phyloP scores from a whole-genome alignment of 2,329 filamentous ascomycete genomes.

The Penicillium sp. region DNA sequence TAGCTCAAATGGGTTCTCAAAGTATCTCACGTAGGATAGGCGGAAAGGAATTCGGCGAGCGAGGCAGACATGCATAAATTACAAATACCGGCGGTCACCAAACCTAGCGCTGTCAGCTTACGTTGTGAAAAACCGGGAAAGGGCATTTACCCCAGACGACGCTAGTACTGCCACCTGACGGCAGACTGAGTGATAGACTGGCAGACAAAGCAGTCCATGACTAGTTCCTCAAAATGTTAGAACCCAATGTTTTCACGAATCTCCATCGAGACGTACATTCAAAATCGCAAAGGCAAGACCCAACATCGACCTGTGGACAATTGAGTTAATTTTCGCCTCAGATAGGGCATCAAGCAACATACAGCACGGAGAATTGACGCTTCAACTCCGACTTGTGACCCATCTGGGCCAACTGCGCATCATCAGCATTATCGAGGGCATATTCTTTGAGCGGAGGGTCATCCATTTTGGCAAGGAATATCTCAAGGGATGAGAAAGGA shows the following conservation, averaged over 20 bases:
- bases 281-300: slow-evolving; percentile 63
- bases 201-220: slow-evolving; percentile 63
- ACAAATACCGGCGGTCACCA: slow-evolving; percentile 63
- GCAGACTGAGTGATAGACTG: slow-evolving; percentile 61
- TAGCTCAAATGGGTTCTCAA: neutral
- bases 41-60: slow-evolving; percentile 69
- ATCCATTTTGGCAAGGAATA: neutral
- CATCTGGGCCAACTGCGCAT: slow-evolving; percentile 53
- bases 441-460: slow-evolving; percentile 10
- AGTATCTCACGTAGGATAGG: slow-evolving; percentile 53
- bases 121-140: neutral
- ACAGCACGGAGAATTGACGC: slow-evolving; percentile 57
- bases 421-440: slow-evolving; percentile 38
- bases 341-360: slow-evolving; percentile 9
- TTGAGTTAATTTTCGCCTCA: slow-evolving; percentile 7
- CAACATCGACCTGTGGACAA: slow-evolving; percentile 52
- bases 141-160: slow-evolving; percentile 69
- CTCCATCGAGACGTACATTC: slow-evolving; percentile 41
- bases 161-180: slow-evolving; percentile 68
- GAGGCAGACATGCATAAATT: slow-evolving; percentile 69
- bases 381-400: slow-evolving; percentile 60
- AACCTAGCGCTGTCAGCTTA: slow-evolving; percentile 25
- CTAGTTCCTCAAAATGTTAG: slow-evolving; percentile 19
- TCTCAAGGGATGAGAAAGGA: neutral
- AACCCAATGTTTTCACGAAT: neutral